These are phyloP conservation scores for Saturnispora galanensis DNA, from an alignment of 805 yeast species.

Conservation along the genomic window DNA sequence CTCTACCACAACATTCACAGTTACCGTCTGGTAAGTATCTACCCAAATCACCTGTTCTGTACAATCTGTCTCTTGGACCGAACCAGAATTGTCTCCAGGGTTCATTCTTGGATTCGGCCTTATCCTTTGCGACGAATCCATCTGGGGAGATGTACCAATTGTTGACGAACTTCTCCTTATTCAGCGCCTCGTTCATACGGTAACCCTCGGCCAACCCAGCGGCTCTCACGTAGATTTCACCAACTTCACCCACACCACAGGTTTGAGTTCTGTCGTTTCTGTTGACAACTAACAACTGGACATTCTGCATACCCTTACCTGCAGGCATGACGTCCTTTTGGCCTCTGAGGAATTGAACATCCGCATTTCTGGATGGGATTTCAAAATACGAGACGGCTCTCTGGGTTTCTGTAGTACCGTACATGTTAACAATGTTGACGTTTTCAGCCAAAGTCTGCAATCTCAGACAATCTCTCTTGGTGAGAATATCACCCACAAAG, in stretches of 20 bases:
- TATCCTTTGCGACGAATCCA: slow-evolving; percentile 53
- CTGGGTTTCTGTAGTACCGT: slow-evolving; percentile 99
- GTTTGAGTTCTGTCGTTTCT: slow-evolving; percentile 79
- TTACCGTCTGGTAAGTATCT: slow-evolving; percentile 95
- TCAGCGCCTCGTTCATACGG: slow-evolving; percentile 82
- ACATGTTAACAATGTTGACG: slow-evolving; percentile 90
- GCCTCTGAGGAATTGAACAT: slow-evolving; percentile 64
- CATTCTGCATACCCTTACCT: slow-evolving; percentile 94
- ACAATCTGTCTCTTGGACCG: slow-evolving; percentile 92
- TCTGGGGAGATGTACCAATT: slow-evolving; percentile 79
- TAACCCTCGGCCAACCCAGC: slow-evolving; percentile 97
- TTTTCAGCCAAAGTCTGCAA: slow-evolving; percentile 87
- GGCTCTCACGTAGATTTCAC: slow-evolving; percentile 97
- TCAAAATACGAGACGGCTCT: slow-evolving; percentile 94
- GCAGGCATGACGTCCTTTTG: slow-evolving; percentile 98
- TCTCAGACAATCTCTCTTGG: slow-evolving; percentile 93
- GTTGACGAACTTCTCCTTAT: slow-evolving; percentile 74
- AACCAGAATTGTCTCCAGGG: slow-evolving; percentile 75
- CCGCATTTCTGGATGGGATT: slow-evolving; percentile 61
- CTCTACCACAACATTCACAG: slow-evolving; percentile 97
- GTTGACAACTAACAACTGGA: slow-evolving; percentile 88
- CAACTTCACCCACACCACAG: slow-evolving; percentile 98
- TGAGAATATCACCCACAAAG: slow-evolving; percentile 94
- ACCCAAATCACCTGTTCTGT: slow-evolving; percentile 96
- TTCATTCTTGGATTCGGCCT: slow-evolving; percentile 34